Evolutionary conservation across 768 basidiomycete genomes (phyloP).

Genomic region (Trametes sanguinea): DNA sequence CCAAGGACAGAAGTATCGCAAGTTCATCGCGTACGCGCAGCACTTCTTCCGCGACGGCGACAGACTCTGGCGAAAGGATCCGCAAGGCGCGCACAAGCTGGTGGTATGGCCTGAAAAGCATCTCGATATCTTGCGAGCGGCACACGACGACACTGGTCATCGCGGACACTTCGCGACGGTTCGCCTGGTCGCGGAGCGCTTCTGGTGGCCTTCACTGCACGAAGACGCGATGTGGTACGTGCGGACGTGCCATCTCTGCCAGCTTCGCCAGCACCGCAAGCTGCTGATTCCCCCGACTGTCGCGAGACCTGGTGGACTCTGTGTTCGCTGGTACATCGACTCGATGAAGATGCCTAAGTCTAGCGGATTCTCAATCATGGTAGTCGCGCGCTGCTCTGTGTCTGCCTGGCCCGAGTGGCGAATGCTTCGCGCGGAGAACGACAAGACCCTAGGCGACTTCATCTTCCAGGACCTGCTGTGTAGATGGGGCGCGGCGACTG

Average conservation of each 20-base stretch:
- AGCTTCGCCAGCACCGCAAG: slow-evolving; percentile 28
- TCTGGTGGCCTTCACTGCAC: slow-evolving; percentile 32
- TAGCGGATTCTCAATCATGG: slow-evolving; percentile 36
- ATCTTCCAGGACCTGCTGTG: slow-evolving; percentile 40
- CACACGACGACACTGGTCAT: slow-evolving; percentile 27
- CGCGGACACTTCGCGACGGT: slow-evolving; percentile 20
- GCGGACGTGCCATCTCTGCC: slow-evolving; percentile 42
- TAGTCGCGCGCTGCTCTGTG: slow-evolving; percentile 40
- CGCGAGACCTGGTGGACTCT: slow-evolving; percentile 26
- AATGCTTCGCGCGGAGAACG: slow-evolving; percentile 34
- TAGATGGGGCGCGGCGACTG: slow-evolving; percentile 27
- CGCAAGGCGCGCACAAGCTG: slow-evolving; percentile 17
- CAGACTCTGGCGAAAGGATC: slow-evolving; percentile 11
- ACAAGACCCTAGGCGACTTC: slow-evolving; percentile 30
- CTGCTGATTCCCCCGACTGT: slow-evolving; percentile 28
- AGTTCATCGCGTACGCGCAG: too few relatives aligned
- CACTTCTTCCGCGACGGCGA: too few relatives aligned
- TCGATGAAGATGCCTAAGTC: slow-evolving; percentile 43
- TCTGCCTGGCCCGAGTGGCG: slow-evolving; percentile 36
- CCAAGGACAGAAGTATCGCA: too few relatives aligned
- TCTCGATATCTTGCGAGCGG: neutral
- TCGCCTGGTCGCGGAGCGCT: slow-evolving; percentile 9
- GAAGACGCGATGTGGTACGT: slow-evolving; percentile 27
- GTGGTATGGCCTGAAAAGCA: slow-evolving; percentile 2
- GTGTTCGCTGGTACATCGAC: slow-evolving; percentile 41